phyloP scores from a whole-genome alignment of 73 alveolate genomes.

The Paramecium biaurelia region DNA sequence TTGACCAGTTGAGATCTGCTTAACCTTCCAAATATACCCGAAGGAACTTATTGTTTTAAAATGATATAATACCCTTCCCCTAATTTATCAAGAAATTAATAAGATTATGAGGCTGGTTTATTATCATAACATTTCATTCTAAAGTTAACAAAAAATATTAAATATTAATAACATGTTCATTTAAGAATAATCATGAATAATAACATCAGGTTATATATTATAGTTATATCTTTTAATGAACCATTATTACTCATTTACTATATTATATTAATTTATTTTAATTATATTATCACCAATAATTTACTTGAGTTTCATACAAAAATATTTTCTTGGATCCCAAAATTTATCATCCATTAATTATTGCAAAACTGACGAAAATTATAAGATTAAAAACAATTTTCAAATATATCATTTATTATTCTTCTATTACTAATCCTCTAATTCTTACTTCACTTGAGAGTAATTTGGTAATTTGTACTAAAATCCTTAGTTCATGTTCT shows the following conservation, averaged over 20 bases:
- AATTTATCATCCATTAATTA: neutral
- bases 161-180: neutral
- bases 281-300: no score
- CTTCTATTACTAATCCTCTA: neutral
- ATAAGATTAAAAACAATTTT: neutral
- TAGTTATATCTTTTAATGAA: neutral
- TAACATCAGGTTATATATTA: neutral
- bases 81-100: slow-evolving; percentile 36
- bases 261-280: no score
- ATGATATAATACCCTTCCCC: slow-evolving; percentile 51
- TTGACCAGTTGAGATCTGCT: neutral
- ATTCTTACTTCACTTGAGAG: neutral
- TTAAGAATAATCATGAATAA: neutral
- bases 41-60: neutral
- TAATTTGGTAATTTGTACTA: neutral
- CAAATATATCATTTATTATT: neutral
- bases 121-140: neutral
- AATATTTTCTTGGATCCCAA: neutral
- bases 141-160: neutral
- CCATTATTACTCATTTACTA: neutral
- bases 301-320: neutral
- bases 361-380: neutral
- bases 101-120: slow-evolving; percentile 19
- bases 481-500: neutral
- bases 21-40: slow-evolving; percentile 46